Conservation (phyloP, 164 flowering plant genomes). For the Euptelea pleiosperma region DNA sequence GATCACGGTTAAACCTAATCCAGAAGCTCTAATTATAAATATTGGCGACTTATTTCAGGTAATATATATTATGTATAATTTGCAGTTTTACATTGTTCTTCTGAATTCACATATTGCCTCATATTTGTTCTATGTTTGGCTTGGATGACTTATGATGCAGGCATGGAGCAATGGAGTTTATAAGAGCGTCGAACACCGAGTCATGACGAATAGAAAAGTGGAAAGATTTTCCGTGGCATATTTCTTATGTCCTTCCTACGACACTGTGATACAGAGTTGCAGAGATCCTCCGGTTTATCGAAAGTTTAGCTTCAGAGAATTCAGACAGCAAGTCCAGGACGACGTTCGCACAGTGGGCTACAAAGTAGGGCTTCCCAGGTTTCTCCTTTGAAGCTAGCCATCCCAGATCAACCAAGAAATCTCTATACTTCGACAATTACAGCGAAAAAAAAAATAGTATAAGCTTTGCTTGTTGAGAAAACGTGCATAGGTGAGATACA, state of each 20-base stretch:
- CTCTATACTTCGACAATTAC: neutral
- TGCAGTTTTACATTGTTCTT: too few relatives aligned
- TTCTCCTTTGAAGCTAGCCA: conserved; percentile 27
- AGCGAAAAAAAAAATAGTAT: too few relatives aligned
- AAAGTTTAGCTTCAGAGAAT: conserved; percentile 70
- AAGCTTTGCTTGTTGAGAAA: too few relatives aligned
- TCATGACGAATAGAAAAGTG: conserved; percentile 39
- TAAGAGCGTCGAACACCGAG: conserved; percentile 77
- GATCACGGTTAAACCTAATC: conserved; percentile 72
- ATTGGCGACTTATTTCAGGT: conserved; percentile 88
- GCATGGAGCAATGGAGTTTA: conserved; percentile 87
- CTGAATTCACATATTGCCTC: too few relatives aligned
- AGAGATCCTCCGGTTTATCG: conserved; percentile 41
- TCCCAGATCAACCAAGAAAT: neutral
- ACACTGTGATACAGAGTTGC: conserved; percentile 49
- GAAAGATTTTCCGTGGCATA: conserved; percentile 73
- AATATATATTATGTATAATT: neutral
- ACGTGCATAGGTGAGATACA: too few relatives aligned
- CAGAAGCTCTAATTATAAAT: conserved; percentile 62
- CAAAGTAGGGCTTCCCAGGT: conserved; percentile 76
- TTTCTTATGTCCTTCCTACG: conserved; percentile 73
- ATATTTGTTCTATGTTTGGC: too few relatives aligned
- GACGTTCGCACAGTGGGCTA: conserved; percentile 58
- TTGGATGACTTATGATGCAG: conserved; percentile 30
- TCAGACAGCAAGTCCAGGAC: conserved; percentile 54